Evolutionary conservation across 129 eudicot species (phyloP), one percentile per base, ranked within the genome.

Genomic region (Glebionis coronaria): DNA sequence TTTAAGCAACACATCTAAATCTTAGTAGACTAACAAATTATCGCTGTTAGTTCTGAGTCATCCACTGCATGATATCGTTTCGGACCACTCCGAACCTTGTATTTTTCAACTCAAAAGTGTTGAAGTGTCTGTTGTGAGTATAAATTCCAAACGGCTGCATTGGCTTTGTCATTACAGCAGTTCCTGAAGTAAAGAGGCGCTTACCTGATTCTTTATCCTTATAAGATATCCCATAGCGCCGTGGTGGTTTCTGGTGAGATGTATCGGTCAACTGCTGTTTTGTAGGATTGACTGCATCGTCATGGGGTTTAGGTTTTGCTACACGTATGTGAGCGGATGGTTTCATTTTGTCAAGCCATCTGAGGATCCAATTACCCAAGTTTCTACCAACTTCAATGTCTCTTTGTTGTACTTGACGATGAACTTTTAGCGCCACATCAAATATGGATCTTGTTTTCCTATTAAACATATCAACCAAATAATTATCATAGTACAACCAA

Each of bases 341-440:
- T 74, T 87, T 85, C 90, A 74, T 68, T 70, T 65, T 76, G 58
- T 91, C 97, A n/a, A 91, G 95, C 84, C 90, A 81, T 16, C 95
- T 72, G 44, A 91, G 97, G 73, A 91, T 87, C 90, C 95, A 79
- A 44, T 87, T 91, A 18, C 95, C 93, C 5, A 91, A 62, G 62
- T 75, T 87, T 49, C 93, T 79, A 72, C 95, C 97, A 62, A 83
- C 93, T 85, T 85, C 97, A 31, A 91, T 76, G 75, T 91, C 97
- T 76, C 97, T 87, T 57, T 87, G 84, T 70, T 87, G 97, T 70
- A 91, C 82, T 66, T 75, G 73, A 58, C 71, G 86, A 53, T 91
- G 95, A 79, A 91, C 90, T 59, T 44, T 82, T 69, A 85, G 61
- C 40, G 95, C 97, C 73, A 68, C 49, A 56, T 90, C 95, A 81